Conservation (phyloP, 768 basidiomycete genomes). For the Pulveroboletus sp. region DNA sequence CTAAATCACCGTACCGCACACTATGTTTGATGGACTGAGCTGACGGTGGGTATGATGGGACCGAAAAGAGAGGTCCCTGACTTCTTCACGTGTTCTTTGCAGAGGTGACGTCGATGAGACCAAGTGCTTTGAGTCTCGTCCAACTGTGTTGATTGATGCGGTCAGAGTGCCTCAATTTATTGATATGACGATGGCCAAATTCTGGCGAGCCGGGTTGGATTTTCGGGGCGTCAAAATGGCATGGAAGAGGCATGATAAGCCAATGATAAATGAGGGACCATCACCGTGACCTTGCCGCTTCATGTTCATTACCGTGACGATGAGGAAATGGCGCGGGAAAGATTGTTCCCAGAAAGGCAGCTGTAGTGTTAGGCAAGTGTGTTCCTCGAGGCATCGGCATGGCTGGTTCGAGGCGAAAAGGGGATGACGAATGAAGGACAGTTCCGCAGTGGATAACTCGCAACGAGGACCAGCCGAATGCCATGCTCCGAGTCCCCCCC, state of each 20-base stretch:
- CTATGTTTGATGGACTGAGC: slow-evolving; percentile 5
- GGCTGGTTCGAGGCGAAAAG: slow-evolving; percentile 11
- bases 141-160: not conserved
- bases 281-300: too few species aligned
- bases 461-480: slow-evolving; percentile 25
- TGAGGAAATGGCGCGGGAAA: slow-evolving; percentile 20
- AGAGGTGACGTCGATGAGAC: slow-evolving; percentile 10
- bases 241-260: slow-evolving; percentile 1
- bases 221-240: not conserved
- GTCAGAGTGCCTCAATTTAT: not conserved
- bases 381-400: slow-evolving; percentile 31
- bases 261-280: not conserved
- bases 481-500: slow-evolving; percentile 13
- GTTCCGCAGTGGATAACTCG: slow-evolving; percentile 21
- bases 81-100: not conserved
- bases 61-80: slow-evolving; percentile 4
- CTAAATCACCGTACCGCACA: slow-evolving; percentile 19
- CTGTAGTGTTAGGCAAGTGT: slow-evolving; percentile 20
- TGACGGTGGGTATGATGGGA: slow-evolving; percentile 26
- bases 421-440: slow-evolving; percentile 14
- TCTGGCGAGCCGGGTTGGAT: slow-evolving; percentile 4
- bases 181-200: not conserved
- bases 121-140: not conserved
- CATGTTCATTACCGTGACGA: slow-evolving; percentile 23
- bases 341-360: slow-evolving; percentile 13